phyloP scores from a whole-genome alignment of 2,329 filamentous ascomycete genomes.

The Amesomyces nigricolor region DNA sequence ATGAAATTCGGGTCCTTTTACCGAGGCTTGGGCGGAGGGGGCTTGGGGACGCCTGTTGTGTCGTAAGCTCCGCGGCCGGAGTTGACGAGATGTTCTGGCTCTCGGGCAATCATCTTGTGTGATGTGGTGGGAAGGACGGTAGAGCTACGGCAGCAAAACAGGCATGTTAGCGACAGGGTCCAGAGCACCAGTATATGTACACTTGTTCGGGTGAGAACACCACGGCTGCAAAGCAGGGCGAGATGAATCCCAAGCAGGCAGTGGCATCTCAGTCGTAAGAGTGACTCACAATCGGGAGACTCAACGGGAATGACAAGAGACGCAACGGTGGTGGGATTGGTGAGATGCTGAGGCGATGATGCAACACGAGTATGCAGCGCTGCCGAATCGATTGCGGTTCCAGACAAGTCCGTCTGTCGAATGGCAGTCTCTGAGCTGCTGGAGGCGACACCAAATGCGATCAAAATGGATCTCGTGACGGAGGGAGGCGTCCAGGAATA shows the following conservation, averaged over 20 bases:
- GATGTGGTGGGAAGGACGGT: slow-evolving; percentile 9
- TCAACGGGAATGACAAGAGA: slow-evolving; percentile 19
- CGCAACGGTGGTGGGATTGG: slow-evolving; percentile 26
- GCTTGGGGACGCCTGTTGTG: slow-evolving; percentile 36
- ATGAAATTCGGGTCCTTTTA: slow-evolving; percentile 21
- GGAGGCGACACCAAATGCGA: slow-evolving; percentile 26
- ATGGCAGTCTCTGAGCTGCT: slow-evolving; percentile 23
- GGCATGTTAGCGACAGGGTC: slow-evolving; percentile 25
- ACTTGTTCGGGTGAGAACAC: background rate
- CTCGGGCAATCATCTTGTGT: slow-evolving; percentile 32
- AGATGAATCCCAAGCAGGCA: slow-evolving; percentile 16
- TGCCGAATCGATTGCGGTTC: slow-evolving; percentile 26
- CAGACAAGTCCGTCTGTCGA: slow-evolving; percentile 22
- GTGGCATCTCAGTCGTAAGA: slow-evolving; percentile 9
- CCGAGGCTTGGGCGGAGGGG: slow-evolving; percentile 33
- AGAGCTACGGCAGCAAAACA: slow-evolving; percentile 8
- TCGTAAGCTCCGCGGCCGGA: slow-evolving; percentile 36
- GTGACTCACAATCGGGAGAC: slow-evolving; percentile 30
- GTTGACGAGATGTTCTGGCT: slow-evolving; percentile 30
- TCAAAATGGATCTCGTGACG: slow-evolving; percentile 22
- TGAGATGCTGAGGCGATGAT: slow-evolving; percentile 25
- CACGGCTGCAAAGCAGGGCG: slow-evolving; percentile 10
- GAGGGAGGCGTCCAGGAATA: slow-evolving; percentile 10
- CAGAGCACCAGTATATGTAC: slow-evolving; percentile 17
- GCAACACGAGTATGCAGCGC: slow-evolving; percentile 24